Evolutionary conservation across 331 rosid species (phyloP).

Genomic region (Cydonia oblonga): DNA sequence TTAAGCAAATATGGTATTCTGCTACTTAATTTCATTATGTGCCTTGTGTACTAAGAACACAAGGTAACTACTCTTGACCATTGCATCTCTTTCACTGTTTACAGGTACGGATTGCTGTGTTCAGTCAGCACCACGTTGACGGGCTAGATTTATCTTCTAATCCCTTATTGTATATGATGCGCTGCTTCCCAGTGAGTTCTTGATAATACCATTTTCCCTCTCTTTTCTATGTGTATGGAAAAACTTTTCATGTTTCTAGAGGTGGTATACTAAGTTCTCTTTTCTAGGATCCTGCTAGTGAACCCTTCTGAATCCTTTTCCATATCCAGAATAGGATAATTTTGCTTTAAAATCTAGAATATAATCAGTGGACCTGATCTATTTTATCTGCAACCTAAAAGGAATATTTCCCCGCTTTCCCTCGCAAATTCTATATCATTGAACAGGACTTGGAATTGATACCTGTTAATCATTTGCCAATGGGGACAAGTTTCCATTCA

Average conservation of each 20-base stretch:
- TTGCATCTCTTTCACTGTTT: slow-evolving; percentile 2
- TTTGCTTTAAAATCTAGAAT: background rate
- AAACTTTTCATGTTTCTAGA: background rate
- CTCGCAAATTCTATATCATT: background rate
- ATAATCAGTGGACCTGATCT: background rate
- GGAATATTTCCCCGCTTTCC: background rate
- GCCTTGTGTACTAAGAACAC: too few relatives aligned
- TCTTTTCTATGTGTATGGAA: background rate
- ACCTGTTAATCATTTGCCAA: background rate
- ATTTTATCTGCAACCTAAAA: background rate
- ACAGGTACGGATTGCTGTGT: slow-evolving; percentile 98
- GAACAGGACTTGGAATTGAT: background rate
- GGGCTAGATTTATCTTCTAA: slow-evolving; percentile 93
- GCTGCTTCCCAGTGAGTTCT: slow-evolving; percentile 90
- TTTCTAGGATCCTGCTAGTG: background rate
- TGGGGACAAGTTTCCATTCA: background rate
- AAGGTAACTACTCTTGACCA: background rate
- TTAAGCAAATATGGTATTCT: background rate
- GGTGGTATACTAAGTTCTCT: too few relatives aligned
- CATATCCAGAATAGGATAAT: background rate
- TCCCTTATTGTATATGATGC: slow-evolving; percentile 97
- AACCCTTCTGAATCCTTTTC: background rate
- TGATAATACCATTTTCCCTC: slow-evolving; percentile 1
- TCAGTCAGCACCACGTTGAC: slow-evolving; percentile 98
- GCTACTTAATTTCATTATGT: slow-evolving; percentile 1